Evolutionary conservation across 148 eudicot species (phyloP).

Genomic region (Cornus florida): DNA sequence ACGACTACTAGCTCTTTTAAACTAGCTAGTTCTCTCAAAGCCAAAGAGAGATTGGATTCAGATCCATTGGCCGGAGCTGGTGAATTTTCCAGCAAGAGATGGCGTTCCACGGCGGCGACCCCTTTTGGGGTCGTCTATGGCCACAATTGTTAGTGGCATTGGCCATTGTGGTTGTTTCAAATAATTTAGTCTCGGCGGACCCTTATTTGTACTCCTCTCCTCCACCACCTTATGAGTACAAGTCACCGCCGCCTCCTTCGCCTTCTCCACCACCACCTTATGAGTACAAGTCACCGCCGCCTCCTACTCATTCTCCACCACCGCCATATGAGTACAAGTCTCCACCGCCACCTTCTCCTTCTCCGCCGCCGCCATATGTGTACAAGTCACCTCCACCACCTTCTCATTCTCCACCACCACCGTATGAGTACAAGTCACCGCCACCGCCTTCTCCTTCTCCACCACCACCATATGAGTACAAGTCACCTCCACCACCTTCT

Average conservation of each 20-base stretch:
- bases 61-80: neutral
- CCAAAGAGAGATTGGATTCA: neutral
- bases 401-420: constrained; percentile 13
- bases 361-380: constrained; percentile 19
- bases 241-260: constrained; percentile 30
- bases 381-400: constrained; percentile 44
- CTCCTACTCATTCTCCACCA: constrained; percentile 14
- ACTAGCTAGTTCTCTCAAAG: neutral
- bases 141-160: constrained; percentile 20
- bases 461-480: constrained; percentile 22
- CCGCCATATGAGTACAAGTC: constrained; percentile 20
- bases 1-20: neutral
- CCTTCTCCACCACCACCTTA: constrained; percentile 40
- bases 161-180: constrained; percentile 2
- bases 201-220: constrained; percentile 17
- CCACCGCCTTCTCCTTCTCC: constrained; percentile 23
- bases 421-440: constrained; percentile 26
- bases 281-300: constrained; percentile 27
- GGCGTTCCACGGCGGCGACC: neutral
- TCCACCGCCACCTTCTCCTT: constrained; percentile 21
- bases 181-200: constrained; percentile 10
- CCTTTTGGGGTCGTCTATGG: constrained; percentile 9
- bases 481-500: constrained; percentile 36
- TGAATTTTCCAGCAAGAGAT: neutral
- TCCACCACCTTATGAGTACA: constrained; percentile 33